Evolutionary conservation across 2,329 filamentous ascomycete genomes (phyloP), one percentile per base, ranked within the genome.

Genomic region (Alternaria ventricosa): DNA sequence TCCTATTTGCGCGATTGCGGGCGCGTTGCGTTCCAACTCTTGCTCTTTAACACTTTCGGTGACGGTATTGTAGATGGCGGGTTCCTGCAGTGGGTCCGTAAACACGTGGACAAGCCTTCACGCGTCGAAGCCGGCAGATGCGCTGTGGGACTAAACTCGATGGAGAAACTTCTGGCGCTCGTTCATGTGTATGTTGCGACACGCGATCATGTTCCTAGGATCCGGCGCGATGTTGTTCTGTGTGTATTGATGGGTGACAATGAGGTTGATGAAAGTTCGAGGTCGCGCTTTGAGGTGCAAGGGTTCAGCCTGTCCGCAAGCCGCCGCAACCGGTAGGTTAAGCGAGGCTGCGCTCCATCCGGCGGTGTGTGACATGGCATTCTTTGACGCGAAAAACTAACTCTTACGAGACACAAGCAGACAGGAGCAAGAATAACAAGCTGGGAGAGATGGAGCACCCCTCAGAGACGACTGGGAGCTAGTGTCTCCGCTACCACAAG

Each of bases 61-160:
- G 60, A 54, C 44, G 62, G 33, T 51, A 55, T 56, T 66, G 67
- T 63, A 58, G 61, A 63, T 57, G 62, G 46, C 41, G 62, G 57
- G 46, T 55, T 55, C 61, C 61, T 60, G 64, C 61, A 58, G 60
- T 60, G 62, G 68, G 53, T 51, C 59, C 36, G 67, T 63, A 72
- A 71, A 77, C 72, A 74, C 71, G 72, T 72, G 65, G 66, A 61
- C 58, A 28, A 63, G 62, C 64, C 59, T 60, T 68, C 53, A 75
- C 71, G 77, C 75, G 72, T 79, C 72, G 57, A 67, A 57, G 57
- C 55, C 49, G 47, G 61, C 33, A 54, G 46, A 28, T 36, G 46
- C 58, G 55, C 55, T 60, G 65, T 58, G 41, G 69, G 73, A 58
- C 45, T 59, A 46, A 15, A 59, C 27, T 46, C 25, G 28, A 41